Evolutionary conservation across 305 asterid genomes (phyloP).

Genomic region (Withania somnifera): DNA sequence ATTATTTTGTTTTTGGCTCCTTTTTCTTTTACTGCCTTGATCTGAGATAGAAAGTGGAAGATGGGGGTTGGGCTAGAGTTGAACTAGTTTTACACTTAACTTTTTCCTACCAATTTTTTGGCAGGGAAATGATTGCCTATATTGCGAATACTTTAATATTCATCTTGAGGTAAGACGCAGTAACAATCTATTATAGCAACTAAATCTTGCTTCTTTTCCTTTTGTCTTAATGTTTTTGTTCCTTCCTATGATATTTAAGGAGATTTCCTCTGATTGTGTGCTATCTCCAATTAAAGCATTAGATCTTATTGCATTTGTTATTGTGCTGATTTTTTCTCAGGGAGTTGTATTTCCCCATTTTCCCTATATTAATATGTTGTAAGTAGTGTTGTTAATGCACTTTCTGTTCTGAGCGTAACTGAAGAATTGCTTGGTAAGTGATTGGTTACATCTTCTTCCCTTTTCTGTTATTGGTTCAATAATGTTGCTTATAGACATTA

Average conservation of each 20-base stretch:
- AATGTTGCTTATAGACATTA: background rate
- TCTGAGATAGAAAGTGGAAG: background rate
- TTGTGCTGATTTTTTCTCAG: background rate
- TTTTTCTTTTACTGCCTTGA: background rate
- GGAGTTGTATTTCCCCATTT: background rate
- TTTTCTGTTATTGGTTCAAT: constrained; percentile 2
- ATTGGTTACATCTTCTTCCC: background rate
- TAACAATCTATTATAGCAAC: background rate
- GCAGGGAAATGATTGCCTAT: constrained; percentile 97
- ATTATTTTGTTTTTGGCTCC: background rate
- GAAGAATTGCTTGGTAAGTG: background rate
- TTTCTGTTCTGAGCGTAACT: background rate
- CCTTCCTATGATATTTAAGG: background rate
- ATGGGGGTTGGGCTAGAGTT: background rate
- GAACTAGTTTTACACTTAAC: constrained; percentile 6
- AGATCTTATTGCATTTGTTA: background rate
- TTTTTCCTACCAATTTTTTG: constrained; percentile 21
- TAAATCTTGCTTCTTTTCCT: background rate
- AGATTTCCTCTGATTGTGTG: background rate
- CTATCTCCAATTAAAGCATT: background rate
- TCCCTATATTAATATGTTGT: background rate
- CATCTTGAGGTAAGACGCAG: constrained; percentile 60
- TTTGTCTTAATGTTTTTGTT: background rate
- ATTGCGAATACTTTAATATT: constrained; percentile 93
- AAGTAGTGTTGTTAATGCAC: background rate